A percentile compares a stretch with the other conserved stretches of the same genome.
Conservation (phyloP, 2,329 filamentous ascomycete genomes). For the Arthrobotrys sinensis region DNA sequence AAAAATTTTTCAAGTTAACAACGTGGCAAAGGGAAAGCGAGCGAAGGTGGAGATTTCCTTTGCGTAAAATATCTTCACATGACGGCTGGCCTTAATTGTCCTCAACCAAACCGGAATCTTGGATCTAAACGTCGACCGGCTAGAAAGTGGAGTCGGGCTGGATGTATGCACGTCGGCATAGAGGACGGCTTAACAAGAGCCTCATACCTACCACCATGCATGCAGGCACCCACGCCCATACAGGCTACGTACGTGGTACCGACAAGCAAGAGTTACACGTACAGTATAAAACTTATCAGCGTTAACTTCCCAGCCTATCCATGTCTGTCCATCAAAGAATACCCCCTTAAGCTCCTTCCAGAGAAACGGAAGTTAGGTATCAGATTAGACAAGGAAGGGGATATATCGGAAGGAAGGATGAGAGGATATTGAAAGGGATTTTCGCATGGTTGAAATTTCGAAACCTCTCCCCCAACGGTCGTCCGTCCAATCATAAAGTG, state of each 20-base stretch:
- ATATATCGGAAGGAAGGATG: not conserved
- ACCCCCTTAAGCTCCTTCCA: not conserved
- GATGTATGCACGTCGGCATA: constrained; percentile 28
- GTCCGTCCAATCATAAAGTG: constrained; percentile 42
- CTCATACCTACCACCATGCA: constrained; percentile 29
- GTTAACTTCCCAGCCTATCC: not conserved
- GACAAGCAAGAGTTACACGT: constrained; percentile 10
- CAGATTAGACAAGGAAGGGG: constrained; percentile 26
- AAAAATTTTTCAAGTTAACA: not conserved
- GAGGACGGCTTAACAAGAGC: constrained; percentile 39
- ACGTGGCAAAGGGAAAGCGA: constrained; percentile 1
- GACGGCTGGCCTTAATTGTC: not conserved
- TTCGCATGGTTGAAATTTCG: constrained; percentile 42
- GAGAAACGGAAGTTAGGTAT: constrained; percentile 22
- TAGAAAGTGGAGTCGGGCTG: not conserved
- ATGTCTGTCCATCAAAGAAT: not conserved
- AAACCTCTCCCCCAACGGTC: constrained; percentile 36
- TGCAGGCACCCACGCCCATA: not conserved
- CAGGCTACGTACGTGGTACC: constrained; percentile 6
- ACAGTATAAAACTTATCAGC: not conserved
- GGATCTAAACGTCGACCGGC: no score
- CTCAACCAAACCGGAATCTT: not conserved
- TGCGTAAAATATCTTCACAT: not conserved
- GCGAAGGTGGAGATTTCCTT: not conserved
- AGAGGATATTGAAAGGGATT: constrained; percentile 36